Conservation (phyloP, 2,329 filamentous ascomycete genomes). For the Myriosclerotinia duriaeana region DNA sequence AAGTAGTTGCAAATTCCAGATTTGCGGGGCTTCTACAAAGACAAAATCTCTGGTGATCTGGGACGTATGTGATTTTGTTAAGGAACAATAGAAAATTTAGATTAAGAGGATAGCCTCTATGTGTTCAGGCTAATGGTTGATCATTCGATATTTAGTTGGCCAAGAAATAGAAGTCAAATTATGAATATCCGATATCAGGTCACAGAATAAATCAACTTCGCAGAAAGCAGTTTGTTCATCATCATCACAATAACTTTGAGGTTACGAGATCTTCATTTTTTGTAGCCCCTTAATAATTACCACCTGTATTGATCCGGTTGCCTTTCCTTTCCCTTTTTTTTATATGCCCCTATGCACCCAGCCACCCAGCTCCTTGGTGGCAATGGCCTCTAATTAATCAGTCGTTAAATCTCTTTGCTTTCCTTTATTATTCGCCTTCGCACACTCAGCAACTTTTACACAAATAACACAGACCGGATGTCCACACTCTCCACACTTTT, state of each 20-base stretch:
- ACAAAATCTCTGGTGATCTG: no score
- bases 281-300: not conserved
- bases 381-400: not conserved
- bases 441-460: constrained; percentile 6
- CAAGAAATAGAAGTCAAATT: no score
- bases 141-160: no score
- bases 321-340: not conserved
- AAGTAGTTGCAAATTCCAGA: no score
- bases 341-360: not conserved
- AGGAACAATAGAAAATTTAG: no score
- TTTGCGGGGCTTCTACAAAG: no score
- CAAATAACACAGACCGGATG: constrained; percentile 2
- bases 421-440: not conserved
- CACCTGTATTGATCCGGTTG: not conserved
- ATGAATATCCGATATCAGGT: no score
- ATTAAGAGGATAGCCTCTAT: no score
- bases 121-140: no score
- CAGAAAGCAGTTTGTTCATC: not conserved
- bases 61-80: no score
- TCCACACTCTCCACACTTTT: constrained; percentile 14
- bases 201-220: no score
- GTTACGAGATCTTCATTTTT: not conserved
- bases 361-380: not conserved
- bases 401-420: not conserved
- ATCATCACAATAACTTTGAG: not conserved